These are phyloP conservation scores for Cytospora chrysosperma DNA, from an alignment of 2,329 filamentous ascomycete species.

Conservation along the genomic window DNA sequence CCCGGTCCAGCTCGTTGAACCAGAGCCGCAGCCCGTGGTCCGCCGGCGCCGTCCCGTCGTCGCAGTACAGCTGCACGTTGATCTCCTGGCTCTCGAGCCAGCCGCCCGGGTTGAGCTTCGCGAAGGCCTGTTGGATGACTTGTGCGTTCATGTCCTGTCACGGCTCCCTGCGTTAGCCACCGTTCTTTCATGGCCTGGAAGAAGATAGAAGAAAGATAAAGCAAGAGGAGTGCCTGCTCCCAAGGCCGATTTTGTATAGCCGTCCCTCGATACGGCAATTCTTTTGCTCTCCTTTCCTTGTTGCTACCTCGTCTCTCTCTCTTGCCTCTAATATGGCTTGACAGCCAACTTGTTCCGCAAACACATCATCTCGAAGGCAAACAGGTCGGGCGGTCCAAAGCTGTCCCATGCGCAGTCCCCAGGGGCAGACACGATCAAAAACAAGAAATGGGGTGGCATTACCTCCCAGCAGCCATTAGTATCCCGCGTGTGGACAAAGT, in stretches of 20 bases:
- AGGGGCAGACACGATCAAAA: background rate
- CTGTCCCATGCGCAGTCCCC: no score
- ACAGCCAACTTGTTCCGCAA: background rate
- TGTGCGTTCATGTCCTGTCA: slow-evolving; percentile 43
- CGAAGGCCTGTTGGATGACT: slow-evolving; percentile 52
- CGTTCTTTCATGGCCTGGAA: background rate
- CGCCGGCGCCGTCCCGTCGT: slow-evolving; percentile 44
- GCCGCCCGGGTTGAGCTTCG: slow-evolving; percentile 50
- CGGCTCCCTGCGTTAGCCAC: background rate
- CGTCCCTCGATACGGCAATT: background rate
- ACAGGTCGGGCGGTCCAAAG: background rate
- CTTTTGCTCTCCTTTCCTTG: background rate
- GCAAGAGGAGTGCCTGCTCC: background rate
- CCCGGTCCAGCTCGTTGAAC: slow-evolving; percentile 40
- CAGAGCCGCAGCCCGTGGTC: slow-evolving; percentile 41
- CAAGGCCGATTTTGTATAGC: background rate
- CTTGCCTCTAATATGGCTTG: background rate
- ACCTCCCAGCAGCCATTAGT: slow-evolving; percentile 49
- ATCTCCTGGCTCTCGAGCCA: slow-evolving; percentile 56
- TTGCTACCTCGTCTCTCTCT: background rate
- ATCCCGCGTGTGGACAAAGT: slow-evolving; percentile 54
- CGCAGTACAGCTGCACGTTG: slow-evolving; percentile 39
- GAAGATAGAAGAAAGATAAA: background rate
- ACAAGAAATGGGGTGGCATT: background rate
- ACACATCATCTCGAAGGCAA: background rate